Percentiles rank a stretch among this genome's conserved stretches.
These are phyloP conservation scores for Inga leiocalycina DNA, from an alignment of 306 rosid species.

Conservation along the genomic window DNA sequence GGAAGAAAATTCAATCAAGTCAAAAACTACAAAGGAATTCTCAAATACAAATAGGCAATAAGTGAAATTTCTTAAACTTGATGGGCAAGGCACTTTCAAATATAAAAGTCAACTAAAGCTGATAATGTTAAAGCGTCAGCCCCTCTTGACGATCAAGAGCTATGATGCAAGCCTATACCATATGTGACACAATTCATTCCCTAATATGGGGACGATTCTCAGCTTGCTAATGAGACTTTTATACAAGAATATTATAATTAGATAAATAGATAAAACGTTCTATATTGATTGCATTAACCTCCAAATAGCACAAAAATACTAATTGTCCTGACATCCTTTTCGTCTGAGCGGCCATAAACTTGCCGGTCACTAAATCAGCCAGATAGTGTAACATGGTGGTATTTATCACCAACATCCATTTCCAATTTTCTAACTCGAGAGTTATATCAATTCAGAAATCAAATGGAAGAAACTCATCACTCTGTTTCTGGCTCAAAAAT, in stretches of 20 bases:
- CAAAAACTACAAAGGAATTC: no score
- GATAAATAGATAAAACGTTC: not conserved
- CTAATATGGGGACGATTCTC: not conserved
- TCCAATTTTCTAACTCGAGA: not conserved
- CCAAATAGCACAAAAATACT: not conserved
- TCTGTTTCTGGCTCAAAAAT: constrained; percentile 4
- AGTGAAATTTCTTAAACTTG: no score
- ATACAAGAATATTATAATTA: not conserved
- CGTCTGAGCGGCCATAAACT: not conserved
- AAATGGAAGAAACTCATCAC: not conserved
- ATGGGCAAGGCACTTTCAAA: no score
- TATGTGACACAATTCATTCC: not conserved
- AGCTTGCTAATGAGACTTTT: not conserved
- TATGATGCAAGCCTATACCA: not conserved
- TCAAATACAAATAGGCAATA: no score
- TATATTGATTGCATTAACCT: not conserved
- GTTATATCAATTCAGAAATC: not conserved
- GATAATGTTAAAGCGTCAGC: no score
- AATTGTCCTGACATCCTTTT: not conserved
- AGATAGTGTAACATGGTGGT: not conserved
- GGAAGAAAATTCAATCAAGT: no score
- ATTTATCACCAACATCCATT: not conserved
- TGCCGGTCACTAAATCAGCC: not conserved
- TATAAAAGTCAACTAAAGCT: no score
- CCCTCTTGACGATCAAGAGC: no score